Conservation (phyloP, 345 rosid genomes). For the Citrus glauca region DNA sequence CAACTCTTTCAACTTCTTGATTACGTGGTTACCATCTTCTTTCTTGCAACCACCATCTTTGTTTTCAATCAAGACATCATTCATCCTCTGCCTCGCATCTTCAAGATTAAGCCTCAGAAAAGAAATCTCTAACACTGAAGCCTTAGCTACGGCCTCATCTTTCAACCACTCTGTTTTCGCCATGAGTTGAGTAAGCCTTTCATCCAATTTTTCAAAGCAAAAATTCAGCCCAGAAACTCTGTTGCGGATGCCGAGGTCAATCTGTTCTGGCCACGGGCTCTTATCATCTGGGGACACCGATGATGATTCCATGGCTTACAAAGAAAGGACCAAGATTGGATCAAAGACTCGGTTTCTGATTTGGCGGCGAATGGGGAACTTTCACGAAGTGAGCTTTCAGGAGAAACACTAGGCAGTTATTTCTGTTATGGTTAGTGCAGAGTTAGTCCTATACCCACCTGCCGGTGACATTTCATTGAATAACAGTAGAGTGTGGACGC, state of each 20-base stretch:
- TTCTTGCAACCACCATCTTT: neutral
- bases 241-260: neutral
- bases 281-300: neutral
- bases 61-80: neutral
- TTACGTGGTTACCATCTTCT: neutral
- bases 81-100: neutral
- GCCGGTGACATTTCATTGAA: neutral
- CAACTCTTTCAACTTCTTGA: neutral
- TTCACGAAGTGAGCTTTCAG: neutral
- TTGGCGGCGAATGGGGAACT: neutral
- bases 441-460: neutral
- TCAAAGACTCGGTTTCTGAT: neutral
- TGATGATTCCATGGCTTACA: neutral
- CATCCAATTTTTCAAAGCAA: neutral
- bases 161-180: neutral
- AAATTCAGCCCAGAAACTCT: neutral
- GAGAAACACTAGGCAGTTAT: neutral
- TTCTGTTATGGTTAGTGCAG: neutral
- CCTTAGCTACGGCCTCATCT: neutral
- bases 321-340: neutral
- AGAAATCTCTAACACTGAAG: neutral
- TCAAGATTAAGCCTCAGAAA: neutral
- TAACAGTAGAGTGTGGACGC: neutral
- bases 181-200: neutral
- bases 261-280: neutral